Evolutionary conservation across 1,139 yeast genomes (phyloP).

Genomic region (Suhomyces bolitotheri): DNA sequence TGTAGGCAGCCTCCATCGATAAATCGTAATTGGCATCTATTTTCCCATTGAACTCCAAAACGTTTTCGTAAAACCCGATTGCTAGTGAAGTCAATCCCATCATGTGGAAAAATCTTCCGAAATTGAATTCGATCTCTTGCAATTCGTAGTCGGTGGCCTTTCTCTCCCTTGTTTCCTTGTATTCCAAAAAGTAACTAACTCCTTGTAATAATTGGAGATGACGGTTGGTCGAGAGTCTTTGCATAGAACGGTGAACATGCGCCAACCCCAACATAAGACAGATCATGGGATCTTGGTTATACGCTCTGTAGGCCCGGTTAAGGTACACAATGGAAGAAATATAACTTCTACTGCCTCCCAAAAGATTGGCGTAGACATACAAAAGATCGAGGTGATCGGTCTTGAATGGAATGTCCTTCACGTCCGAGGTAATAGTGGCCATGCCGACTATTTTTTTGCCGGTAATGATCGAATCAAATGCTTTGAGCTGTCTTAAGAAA

Average conservation of each 20-base stretch:
- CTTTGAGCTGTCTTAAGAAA: slow-evolving; percentile 83
- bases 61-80: slow-evolving; percentile 66
- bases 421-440: slow-evolving; percentile 60
- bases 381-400: slow-evolving; percentile 69
- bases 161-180: slow-evolving; percentile 46
- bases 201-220: slow-evolving; percentile 90
- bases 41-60: slow-evolving; percentile 40
- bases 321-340: slow-evolving; percentile 73
- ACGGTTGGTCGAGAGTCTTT: slow-evolving; percentile 79
- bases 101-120: slow-evolving; percentile 84
- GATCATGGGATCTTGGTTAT: slow-evolving; percentile 75
- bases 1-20: slow-evolving; percentile 81
- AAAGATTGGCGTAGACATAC: slow-evolving; percentile 74
- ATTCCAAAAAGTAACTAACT: slow-evolving; percentile 71
- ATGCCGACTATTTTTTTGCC: slow-evolving; percentile 65
- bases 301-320: slow-evolving; percentile 59
- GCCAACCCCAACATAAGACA: slow-evolving; percentile 74
- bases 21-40: slow-evolving; percentile 50
- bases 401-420: slow-evolving; percentile 41
- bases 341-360: slow-evolving; percentile 82
- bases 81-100: slow-evolving; percentile 77
- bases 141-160: slow-evolving; percentile 51
- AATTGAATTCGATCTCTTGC: slow-evolving; percentile 81
- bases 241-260: slow-evolving; percentile 91
- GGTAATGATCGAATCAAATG: slow-evolving; percentile 69